Base-by-base conservation (phyloP, 495 filamentous ascomycete species). In the Monascus purpureus region DNA sequence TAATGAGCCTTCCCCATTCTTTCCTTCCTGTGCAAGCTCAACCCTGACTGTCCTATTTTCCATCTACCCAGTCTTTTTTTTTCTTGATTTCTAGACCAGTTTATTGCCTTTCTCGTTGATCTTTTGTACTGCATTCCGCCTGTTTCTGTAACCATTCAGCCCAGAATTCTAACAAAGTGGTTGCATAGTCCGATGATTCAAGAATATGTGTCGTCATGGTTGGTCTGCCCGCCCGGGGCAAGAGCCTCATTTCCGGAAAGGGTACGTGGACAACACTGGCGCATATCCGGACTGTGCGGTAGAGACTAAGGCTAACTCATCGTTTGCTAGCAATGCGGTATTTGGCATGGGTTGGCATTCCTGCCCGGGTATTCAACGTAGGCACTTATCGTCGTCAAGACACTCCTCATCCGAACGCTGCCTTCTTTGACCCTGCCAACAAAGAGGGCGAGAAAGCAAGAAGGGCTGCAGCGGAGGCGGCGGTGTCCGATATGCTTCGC, bases 141-240 rank as follows among this genome's bases (percentile, higher is more conserved):
- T n/a, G n/a, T n/a, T n/a, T n/a, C n/a, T n/a, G n/a, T n/a, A n/a
- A n/a, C n/a, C n/a, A n/a, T n/a, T n/a, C n/a, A n/a, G n/a, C n/a
- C n/a, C n/a, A n/a, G n/a, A n/a, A n/a, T n/a, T n/a, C n/a, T n/a
- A n/a, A n/a, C n/a, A n/a, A n/a, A n/a, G n/a, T n/a, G n/a, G n/a
- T n/a, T n/a, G n/a, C n/a, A n/a, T 75, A 92, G 82, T 82, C 80
- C 39, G 90, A 95, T 61, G 84, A 94, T 45, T 85, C 82, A 18
- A 80, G 79, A 48, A 93, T 97, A 54, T 94, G 86, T 46, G 87
- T 97, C n/a, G 82, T 96, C 33, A 95, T 97, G 90, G 90, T 97
- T 29, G 90, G 90, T 25, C 65, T 97, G 38, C 90, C 90, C 25
- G 90, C 90, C 35, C 70, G 90, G 32, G 90, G 90, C 47, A 97